Evolutionary conservation across 768 basidiomycete species (phyloP), one percentile per base, ranked within the genome.

Genomic region (Saitozyma sp.): DNA sequence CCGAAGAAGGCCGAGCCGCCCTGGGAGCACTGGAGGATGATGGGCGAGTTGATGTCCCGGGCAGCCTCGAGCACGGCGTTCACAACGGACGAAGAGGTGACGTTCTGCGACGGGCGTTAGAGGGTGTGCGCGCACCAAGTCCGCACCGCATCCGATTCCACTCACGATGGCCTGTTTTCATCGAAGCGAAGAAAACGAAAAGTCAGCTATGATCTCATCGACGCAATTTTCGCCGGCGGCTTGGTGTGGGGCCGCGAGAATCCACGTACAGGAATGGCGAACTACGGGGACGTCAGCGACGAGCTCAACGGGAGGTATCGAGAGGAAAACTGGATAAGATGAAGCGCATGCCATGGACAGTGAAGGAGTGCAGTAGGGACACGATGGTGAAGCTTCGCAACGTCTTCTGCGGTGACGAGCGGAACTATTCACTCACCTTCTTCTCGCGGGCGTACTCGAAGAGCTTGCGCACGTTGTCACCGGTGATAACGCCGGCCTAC

Each of bases 11-110:
- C 95, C 65, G 87, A 85, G 74, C 96, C 96, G 61, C 96, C 96
- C 80, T 99, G 94, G 59, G 96, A 99, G 66, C 94, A 88, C 79
- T 98, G 96, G 74, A 97, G 83, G 81, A 99, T 98, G 82, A 99
- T 93, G 62, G 95, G 95, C 39, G 95, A 85, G 81, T 98, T 97
- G 85, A 90, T 86, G 80, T 97, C 96, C 68, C 92, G 88, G 55
- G 95, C 95, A 61, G 92, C 95, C 82, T 99, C 95, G 66, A 99
- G 87, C 62, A 88, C 89, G 59, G 94, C 92, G 79, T 97, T 95
- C 57, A 88, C 93, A 45, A 88, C 88, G 39, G 95, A 99, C 10
- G 95, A 94, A 16, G 95, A 98, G 50, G 96, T 98, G 51, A 92
- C 89, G 77, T 99, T 99, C 93, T 96, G 71, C 29, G 50, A 37